A percentile compares a stretch with the other conserved stretches of the same genome.
These are phyloP conservation scores for Gilbertella persicaria DNA, from an alignment of 371 early-diverging fungal genomes.

Conservation along the genomic window DNA sequence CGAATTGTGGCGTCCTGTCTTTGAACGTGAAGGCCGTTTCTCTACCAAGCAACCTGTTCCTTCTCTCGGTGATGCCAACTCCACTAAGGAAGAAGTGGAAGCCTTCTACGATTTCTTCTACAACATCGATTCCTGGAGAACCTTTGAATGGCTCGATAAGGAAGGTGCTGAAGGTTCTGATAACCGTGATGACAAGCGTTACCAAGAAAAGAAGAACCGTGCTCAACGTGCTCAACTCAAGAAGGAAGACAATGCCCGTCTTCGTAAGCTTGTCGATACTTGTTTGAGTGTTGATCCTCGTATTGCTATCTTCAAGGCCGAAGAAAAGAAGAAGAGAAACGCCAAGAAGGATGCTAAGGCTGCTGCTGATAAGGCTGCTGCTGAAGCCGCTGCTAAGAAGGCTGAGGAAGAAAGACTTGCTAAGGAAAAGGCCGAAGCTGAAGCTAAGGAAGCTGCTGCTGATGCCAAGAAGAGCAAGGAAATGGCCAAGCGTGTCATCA, in stretches of 20 bases:
- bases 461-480: constrained; percentile 75
- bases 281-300: constrained; percentile 89
- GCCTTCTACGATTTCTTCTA: constrained; percentile 97
- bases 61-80: constrained; percentile 79
- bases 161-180: constrained; percentile 91
- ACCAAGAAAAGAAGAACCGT: constrained; percentile 93
- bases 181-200: constrained; percentile 93
- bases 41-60: constrained; percentile 84
- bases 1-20: constrained; percentile 83
- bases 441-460: constrained; percentile 65
- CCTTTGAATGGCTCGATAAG: constrained; percentile 97
- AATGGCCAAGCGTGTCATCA: constrained; percentile 76
- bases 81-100: constrained; percentile 85
- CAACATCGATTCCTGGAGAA: constrained; percentile 96
- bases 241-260: constrained; percentile 95
- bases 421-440: constrained; percentile 58
- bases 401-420: constrained; percentile 51
- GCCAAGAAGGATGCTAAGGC: constrained; percentile 90
- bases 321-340: constrained; percentile 85
- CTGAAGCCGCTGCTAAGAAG: constrained; percentile 62
- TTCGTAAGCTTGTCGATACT: constrained; percentile 84
- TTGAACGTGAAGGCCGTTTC: constrained; percentile 92
- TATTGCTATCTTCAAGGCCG: constrained; percentile 86
- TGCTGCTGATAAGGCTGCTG: constrained; percentile 70
- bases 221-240: constrained; percentile 89